Evolutionary conservation across 2,329 filamentous ascomycete genomes (phyloP), one percentile per base, ranked within the genome.

Genomic region (Trichoderma sp.): DNA sequence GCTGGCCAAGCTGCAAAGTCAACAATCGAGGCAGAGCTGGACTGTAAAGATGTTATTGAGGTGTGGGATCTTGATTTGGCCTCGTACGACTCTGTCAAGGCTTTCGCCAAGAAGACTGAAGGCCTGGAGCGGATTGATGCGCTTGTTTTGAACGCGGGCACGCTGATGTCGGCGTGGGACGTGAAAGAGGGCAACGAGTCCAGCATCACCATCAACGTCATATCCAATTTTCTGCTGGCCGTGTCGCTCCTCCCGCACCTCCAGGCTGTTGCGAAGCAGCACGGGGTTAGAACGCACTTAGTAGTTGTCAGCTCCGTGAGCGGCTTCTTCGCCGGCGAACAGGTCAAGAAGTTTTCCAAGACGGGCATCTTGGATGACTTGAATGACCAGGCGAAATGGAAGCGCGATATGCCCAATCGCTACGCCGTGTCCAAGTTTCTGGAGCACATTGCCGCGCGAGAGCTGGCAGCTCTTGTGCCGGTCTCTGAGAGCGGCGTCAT

Each of bases 61-160:
- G 80, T 84, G 16, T 86, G 82, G 82, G 56, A 77, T 5, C 72
- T 85, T 8, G 82, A 86, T 69, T 79, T 85, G 59, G 64, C 70
- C 4, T 80, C 76, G 3, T 83, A 80, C 73, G 80, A 72, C 0
- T 76, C 74, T 52, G 71, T 79, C 51, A 70, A 72, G 54, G 75
- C 56, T 65, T 85, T 86, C 70, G 79, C 76, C 11, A 70, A 71
- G 4, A 69, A 75, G 16, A 69, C 72, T 1, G 59, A 71, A 11
- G 54, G 71, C 6, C 73, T 84, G 34, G 77, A 79, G 4, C 75
- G 83, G 11, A 72, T 85, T 21, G 83, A 85, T 68, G 75, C 78
- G 3, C 70, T 85, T 0, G 68, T 85, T 8, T 76, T 79, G 59
- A 85, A 84, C 61, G 83, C 83, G 4, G 72, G 74, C 16, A 37